Percentiles rank a stretch among this genome's conserved stretches.
Conservation (phyloP, 345 rosid genomes). For the Bruguiera sexangula region DNA sequence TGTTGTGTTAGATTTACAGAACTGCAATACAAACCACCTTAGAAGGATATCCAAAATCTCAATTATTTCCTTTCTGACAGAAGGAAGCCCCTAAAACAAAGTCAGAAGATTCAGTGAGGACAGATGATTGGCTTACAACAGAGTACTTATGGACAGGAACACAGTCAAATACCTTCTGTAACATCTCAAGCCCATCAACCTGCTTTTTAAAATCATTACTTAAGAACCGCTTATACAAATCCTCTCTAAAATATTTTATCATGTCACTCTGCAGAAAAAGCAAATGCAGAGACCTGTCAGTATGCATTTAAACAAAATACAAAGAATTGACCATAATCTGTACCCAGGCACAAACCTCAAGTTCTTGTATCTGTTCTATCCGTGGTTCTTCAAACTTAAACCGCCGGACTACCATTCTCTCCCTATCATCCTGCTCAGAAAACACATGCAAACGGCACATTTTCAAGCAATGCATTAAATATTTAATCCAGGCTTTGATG, state of each 20-base stretch:
- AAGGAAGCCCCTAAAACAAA: conserved; percentile 69
- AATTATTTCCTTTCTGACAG: conserved; percentile 59
- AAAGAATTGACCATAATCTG: not conserved
- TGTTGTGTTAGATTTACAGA: conserved; percentile 93
- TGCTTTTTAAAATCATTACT: conserved; percentile 90
- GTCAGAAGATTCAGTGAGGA: conserved; percentile 8
- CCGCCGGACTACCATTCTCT: conserved; percentile 80
- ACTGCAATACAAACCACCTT: conserved; percentile 89
- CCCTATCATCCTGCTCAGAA: conserved; percentile 78
- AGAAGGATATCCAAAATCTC: conserved; percentile 90
- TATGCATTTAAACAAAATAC: conserved; percentile 12
- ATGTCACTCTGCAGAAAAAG: conserved; percentile 69
- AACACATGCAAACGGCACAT: not conserved
- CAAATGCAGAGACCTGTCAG: conserved; percentile 19
- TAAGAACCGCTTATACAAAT: conserved; percentile 72
- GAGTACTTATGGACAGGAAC: conserved; percentile 11
- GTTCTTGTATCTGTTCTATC: conserved; percentile 92
- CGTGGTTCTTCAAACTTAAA: conserved; percentile 91
- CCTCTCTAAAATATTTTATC: conserved; percentile 93
- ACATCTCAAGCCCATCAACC: conserved; percentile 95
- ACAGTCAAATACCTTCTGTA: conserved; percentile 65
- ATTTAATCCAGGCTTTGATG: not conserved
- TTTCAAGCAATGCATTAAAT: not conserved
- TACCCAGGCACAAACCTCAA: conserved; percentile 60
- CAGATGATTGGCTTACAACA: not conserved